A percentile compares a stretch with the other conserved stretches of the same genome.
Evolutionary conservation across 2,329 filamentous ascomycete species (phyloP).

Genomic region (Paramyrothecium sp.): DNA sequence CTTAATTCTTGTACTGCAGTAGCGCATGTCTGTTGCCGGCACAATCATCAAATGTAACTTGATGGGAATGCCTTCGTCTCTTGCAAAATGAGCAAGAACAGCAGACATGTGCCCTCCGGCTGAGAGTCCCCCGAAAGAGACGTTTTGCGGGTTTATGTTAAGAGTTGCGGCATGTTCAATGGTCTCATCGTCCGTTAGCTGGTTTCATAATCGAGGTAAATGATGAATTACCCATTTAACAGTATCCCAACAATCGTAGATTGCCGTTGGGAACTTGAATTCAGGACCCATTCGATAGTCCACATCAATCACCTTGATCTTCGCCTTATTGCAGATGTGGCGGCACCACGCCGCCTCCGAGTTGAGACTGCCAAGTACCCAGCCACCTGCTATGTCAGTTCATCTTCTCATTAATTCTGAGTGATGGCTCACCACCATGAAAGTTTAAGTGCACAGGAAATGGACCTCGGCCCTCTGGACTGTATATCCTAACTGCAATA

Average conservation of each 20-base stretch:
- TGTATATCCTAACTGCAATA: slow-evolving; percentile 21
- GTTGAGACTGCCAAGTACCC: slow-evolving; percentile 21
- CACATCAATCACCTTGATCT: slow-evolving; percentile 24
- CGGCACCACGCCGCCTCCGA: slow-evolving; percentile 24
- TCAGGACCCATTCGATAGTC: slow-evolving; percentile 25
- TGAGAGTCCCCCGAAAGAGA: slow-evolving; percentile 20
- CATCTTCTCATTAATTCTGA: rapidly evolving
- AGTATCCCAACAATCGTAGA: slow-evolving; percentile 23
- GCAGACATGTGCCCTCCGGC: slow-evolving; percentile 25
- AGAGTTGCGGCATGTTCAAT: slow-evolving; percentile 7
- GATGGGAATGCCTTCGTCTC: slow-evolving; percentile 24
- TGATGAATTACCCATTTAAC: slow-evolving; percentile 23
- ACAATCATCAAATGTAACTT: slow-evolving; percentile 28
- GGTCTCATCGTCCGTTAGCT: slow-evolving; percentile 1
- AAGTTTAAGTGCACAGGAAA: slow-evolving; percentile 23
- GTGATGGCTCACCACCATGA: slow-evolving; percentile 14
- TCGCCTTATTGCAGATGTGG: slow-evolving; percentile 20
- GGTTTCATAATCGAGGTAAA: neutral
- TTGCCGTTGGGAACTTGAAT: slow-evolving; percentile 17
- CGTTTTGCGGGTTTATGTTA: slow-evolving; percentile 14
- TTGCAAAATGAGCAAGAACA: slow-evolving; percentile 30
- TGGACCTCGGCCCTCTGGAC: slow-evolving; percentile 20
- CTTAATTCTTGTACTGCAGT: slow-evolving; percentile 16
- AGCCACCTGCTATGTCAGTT: slow-evolving; percentile 13
- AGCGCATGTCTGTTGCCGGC: slow-evolving; percentile 29